Conservation (phyloP, 139 green algal genomes). For the Desmodesmus armatus region DNA sequence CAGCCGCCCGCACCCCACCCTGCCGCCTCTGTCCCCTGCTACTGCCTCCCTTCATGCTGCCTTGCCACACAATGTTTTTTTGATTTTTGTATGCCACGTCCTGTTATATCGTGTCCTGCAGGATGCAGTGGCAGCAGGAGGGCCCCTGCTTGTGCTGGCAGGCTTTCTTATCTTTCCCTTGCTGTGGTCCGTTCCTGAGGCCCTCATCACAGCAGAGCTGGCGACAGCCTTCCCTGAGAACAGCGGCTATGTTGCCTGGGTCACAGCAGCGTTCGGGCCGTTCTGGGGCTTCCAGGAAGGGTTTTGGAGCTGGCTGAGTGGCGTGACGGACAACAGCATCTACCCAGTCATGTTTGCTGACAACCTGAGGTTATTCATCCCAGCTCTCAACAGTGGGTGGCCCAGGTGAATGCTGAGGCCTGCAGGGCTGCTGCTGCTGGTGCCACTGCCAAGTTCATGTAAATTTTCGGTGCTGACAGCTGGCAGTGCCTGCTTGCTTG, state of each 20-base stretch:
- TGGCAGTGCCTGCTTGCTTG: too few relatives aligned
- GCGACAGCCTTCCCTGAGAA: slow-evolving; percentile 97
- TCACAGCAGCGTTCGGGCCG: slow-evolving; percentile 95
- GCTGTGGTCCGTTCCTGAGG: slow-evolving; percentile 93
- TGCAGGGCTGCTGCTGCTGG: not conserved
- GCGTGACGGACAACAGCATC: slow-evolving; percentile 95
- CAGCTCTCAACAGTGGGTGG: slow-evolving; percentile 56
- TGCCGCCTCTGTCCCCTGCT: too few relatives aligned
- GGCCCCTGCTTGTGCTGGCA: slow-evolving; percentile 85
- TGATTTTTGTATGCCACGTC: not conserved
- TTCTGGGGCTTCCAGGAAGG: slow-evolving; percentile 98
- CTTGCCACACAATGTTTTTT: not conserved
- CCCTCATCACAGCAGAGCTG: slow-evolving; percentile 93
- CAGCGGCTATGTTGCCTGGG: slow-evolving; percentile 95
- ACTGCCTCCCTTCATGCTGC: too few relatives aligned
- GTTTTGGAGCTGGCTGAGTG: slow-evolving; percentile 91
- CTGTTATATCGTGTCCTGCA: slow-evolving; percentile 46
- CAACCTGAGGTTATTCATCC: slow-evolving; percentile 86
- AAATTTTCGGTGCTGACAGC: not conserved
- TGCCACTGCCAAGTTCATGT: not conserved
- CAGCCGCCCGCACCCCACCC: too few relatives aligned
- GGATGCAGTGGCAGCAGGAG: slow-evolving; percentile 85
- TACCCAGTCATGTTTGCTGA: slow-evolving; percentile 97
- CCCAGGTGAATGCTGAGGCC: slow-evolving; percentile 19
- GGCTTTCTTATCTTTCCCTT: slow-evolving; percentile 87